These are phyloP conservation scores for Fusarium veterinarium DNA, from an alignment of 2,329 filamentous ascomycete genomes.

Conservation along the genomic window DNA sequence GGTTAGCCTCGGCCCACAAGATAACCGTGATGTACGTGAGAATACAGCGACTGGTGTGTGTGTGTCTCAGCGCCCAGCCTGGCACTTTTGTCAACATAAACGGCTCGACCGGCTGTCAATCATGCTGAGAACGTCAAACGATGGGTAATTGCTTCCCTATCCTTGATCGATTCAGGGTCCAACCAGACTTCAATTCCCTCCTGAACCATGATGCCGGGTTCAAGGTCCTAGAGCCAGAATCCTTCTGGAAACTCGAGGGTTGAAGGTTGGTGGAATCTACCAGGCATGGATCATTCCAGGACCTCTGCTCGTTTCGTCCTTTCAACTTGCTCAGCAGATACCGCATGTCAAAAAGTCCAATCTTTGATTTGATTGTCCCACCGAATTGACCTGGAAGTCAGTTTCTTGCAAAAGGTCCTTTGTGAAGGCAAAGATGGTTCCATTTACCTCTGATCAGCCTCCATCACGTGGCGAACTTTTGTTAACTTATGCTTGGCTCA, in stretches of 20 bases:
- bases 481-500: constrained; percentile 16
- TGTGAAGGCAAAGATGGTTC: constrained; percentile 14
- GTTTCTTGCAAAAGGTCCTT: constrained; percentile 32
- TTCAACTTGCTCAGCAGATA: background rate
- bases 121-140: constrained; percentile 14
- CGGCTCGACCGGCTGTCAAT: constrained; percentile 20
- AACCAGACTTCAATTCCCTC: background rate
- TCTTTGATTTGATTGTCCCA: constrained; percentile 9
- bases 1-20: constrained; percentile 40
- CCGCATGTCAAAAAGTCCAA: background rate
- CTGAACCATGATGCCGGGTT: constrained; percentile 3
- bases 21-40: constrained; percentile 25
- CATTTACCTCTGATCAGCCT: constrained; percentile 14
- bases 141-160: constrained; percentile 6
- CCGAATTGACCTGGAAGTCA: background rate
- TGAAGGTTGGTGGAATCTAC: background rate
- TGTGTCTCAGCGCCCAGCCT: constrained; percentile 8
- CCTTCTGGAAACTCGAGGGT: constrained; percentile 16
- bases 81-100: constrained; percentile 38
- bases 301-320: background rate
- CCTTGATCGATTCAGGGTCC: constrained; percentile 25
- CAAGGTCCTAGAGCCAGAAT: constrained; percentile 1
- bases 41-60: constrained; percentile 12
- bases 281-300: background rate
- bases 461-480: constrained; percentile 36